Base-by-base conservation (phyloP, 2,329 filamentous ascomycete genomes). In the Lasiodiplodia sp. region DNA sequence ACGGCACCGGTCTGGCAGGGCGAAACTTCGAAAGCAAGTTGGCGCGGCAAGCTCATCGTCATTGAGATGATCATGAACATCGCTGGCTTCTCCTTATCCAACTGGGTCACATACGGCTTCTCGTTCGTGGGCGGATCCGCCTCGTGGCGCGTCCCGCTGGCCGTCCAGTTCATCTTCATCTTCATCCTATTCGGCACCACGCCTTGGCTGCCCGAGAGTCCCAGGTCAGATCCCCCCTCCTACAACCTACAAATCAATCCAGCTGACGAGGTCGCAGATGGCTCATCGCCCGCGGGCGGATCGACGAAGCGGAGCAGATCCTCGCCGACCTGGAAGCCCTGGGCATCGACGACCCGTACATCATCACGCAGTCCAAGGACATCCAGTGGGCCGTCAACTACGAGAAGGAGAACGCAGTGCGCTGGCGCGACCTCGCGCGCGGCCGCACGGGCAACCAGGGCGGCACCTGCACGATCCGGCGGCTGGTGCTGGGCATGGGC, bases 31-130 rank as follows among this genome's bases (percentile, higher is more conserved):
- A 82, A 77, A 67, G 74, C 76, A 11, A 77, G 73, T 47, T 78
- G 74, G 75, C 71, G 83, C 69, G 82, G 83, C 18, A 83, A 82
- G 58, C 73, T 84, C 14, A 80, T 85, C 6, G 77, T 84, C 44
- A 78, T 85, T 28, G 82, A 85, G 62, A 80, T 86, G 75, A 83
- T 83, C 56, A 78, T 86, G 72, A 85, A 85, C 67, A 83, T 86
- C 53, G 80, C 78, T 21, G 86, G 85, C 2, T 86, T 85, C 69
- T 80, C 76, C 1, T 58, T 87, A 1, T 82, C 80, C 4, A 86
- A 86, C 55, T 87, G 85, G 84, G 79, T 87, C 12, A 86, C 81
- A 8, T 86, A 82, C 68, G 84, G 84, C 2, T 81, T 86, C 67
- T 83, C 81, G 6, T 87, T 83, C 71, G 72, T 80, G 1, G 73